Percentiles rank a stretch among this genome's conserved stretches.
phyloP scores from a whole-genome alignment of 495 filamentous ascomycete species.

The Tetracladium setigerum region DNA sequence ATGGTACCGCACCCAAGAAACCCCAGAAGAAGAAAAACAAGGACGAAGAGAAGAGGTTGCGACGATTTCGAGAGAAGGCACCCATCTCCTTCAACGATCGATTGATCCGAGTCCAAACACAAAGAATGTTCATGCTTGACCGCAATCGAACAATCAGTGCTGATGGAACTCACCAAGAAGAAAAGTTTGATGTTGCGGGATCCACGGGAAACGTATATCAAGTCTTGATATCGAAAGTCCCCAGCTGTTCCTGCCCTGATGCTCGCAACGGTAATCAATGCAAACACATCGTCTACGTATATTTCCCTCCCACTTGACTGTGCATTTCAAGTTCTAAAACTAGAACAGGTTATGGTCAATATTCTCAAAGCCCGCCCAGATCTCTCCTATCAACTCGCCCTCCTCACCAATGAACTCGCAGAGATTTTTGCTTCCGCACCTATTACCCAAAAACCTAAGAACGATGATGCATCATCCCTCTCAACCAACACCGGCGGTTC shows the following conservation, averaged over 20 bases:
- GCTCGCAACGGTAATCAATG: constrained; percentile 57
- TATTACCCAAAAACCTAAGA: constrained; percentile 14
- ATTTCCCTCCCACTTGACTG: background rate
- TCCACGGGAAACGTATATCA: constrained; percentile 72
- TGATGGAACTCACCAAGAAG: constrained; percentile 24
- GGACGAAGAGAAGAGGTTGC: constrained; percentile 16
- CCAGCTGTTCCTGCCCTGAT: constrained; percentile 64
- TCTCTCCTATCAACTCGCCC: constrained; percentile 62
- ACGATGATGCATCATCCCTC: constrained; percentile 1
- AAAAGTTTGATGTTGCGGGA: constrained; percentile 60
- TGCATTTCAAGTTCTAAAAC: background rate
- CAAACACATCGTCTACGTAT: constrained; percentile 43
- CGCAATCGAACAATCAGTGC: constrained; percentile 7
- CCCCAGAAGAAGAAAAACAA: constrained; percentile 3
- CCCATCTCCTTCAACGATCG: constrained; percentile 12
- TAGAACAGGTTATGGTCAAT: constrained; percentile 43
- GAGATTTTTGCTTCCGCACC: constrained; percentile 53
- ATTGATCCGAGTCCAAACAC: constrained; percentile 13
- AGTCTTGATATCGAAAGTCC: constrained; percentile 39
- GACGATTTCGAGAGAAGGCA: constrained; percentile 7
- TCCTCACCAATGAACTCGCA: constrained; percentile 56
- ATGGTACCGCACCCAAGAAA: background rate
- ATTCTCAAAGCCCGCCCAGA: constrained; percentile 47
- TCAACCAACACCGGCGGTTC: constrained; percentile 12
- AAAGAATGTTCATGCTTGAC: constrained; percentile 21